Base-by-base conservation (phyloP, 2,329 filamentous ascomycete species). In the Talaromyces pinophilus region DNA sequence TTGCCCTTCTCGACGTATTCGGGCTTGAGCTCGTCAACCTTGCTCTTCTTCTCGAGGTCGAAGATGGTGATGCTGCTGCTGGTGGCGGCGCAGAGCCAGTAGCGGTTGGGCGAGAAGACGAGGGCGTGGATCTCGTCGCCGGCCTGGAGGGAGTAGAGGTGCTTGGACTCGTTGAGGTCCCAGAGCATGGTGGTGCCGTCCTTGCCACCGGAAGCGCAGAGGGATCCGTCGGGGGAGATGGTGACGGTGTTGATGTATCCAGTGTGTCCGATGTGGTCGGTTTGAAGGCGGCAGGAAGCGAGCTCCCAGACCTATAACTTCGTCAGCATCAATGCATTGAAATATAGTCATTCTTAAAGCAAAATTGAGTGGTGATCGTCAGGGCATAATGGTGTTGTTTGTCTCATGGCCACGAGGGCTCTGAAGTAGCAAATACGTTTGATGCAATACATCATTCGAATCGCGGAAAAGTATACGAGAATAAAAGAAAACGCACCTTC, bases 391-490 rank as follows among this genome's bases (percentile, higher is more conserved):
- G 91, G 93, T 94, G 91, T 88, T 87, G 84, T 86, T 96, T 89
- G 92, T 99, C 94, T 99, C 95, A 98, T 97, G 83, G 92, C 93
- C 88, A 60, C 82, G 82, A 82, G 78, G 88, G 92, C 93, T 99
- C 95, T 97, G 94, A 98, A 99, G 95, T 98, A 98, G 95, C 95
- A 98, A 98, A 98, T 98, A 98, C 93, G 92, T 93, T 85, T 48
- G 82, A 88, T 91, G 89, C 87, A 91, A 88, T 90, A 87, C 94
- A 98, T 98, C 94, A 93, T 95, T 81, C 88, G 85, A 85, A 81
- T 72, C 67, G 65, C 42, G 2, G 6, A 3, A 19, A 44, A 19
- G 42, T n/a, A 10, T 19, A 3, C 2, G 17, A n/a, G 42, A 10
- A 57, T 67, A 63, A 59, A 30, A 4, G 57, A 67, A 60, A 70